Evolutionary conservation across 768 basidiomycete genomes (phyloP).

Genomic region (Naganishia kalamii): DNA sequence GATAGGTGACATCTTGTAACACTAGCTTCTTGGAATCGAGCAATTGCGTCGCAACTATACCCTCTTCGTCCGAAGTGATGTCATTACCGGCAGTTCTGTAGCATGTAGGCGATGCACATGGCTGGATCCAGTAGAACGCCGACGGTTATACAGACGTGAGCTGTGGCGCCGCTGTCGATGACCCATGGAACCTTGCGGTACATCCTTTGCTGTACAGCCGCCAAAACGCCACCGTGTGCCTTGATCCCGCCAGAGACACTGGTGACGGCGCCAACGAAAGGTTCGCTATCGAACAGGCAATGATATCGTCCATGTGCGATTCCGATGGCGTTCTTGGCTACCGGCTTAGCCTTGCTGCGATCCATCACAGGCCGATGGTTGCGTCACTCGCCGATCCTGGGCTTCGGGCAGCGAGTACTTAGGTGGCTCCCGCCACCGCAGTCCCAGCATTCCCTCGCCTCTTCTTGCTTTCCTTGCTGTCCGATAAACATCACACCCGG

Average conservation of each 20-base stretch:
- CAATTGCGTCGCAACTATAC: background rate
- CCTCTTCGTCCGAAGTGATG: background rate
- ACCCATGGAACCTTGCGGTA: background rate
- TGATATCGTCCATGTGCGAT: conserved; percentile 2
- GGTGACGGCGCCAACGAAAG: background rate
- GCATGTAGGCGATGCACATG: background rate
- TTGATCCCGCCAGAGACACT: background rate
- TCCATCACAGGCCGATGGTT: background rate
- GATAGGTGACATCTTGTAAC: conserved; percentile 5
- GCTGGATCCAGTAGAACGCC: background rate
- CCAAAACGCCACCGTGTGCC: background rate
- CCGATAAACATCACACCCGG: background rate
- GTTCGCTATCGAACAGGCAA: background rate
- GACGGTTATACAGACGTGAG: conserved; percentile 4
- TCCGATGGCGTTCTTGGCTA: background rate
- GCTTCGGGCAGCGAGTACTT: background rate
- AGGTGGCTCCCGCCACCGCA: background rate
- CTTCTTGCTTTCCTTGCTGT: background rate
- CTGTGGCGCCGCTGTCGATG: conserved; percentile 15
- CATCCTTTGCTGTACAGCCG: background rate
- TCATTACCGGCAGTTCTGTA: conserved; percentile 9
- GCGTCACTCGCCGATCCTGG: background rate
- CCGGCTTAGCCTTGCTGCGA: background rate
- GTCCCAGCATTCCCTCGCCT: conserved; percentile 8
- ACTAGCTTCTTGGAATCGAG: background rate